Evolutionary conservation across 1,284 basidiomycete genomes (phyloP).

Genomic region (Cerrena zonata): DNA sequence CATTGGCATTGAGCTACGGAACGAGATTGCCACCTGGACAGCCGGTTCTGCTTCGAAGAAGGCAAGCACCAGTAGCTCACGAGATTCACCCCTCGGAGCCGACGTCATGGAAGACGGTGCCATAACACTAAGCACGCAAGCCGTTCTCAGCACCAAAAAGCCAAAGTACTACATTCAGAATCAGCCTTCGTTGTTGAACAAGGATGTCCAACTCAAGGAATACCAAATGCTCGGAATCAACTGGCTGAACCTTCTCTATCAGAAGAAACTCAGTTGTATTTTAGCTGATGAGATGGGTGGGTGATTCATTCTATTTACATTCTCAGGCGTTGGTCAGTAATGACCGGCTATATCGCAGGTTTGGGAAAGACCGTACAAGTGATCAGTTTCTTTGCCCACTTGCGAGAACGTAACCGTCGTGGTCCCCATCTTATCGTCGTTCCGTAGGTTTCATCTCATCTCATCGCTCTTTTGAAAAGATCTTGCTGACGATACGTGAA

Average conservation of each 20-base stretch:
- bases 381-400: slow-evolving; percentile 88
- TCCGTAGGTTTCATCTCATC: slow-evolving; percentile 63
- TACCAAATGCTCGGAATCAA: slow-evolving; percentile 97
- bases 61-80: slow-evolving; percentile 22
- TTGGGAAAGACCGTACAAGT: slow-evolving; percentile 98
- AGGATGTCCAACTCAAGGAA: slow-evolving; percentile 81
- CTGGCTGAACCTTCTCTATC: slow-evolving; percentile 89
- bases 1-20: slow-evolving; percentile 66
- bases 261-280: slow-evolving; percentile 83
- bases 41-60: slow-evolving; percentile 36
- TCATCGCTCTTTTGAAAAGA: not conserved
- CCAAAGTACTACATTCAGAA: slow-evolving; percentile 62
- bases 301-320: too few species aligned
- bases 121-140: slow-evolving; percentile 48
- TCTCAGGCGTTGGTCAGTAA: too few species aligned
- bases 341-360: slow-evolving; percentile 41
- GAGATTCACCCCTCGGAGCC: slow-evolving; percentile 21
- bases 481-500: slow-evolving; percentile 3
- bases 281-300: slow-evolving; percentile 96
- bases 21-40: slow-evolving; percentile 78
- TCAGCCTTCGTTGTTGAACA: slow-evolving; percentile 71
- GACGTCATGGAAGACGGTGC: slow-evolving; percentile 54
- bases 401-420: slow-evolving; percentile 71
- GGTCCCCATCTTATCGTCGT: slow-evolving; percentile 94
- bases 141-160: slow-evolving; percentile 34